Conservation (phyloP, 164 flowering plant species). For the Magnolia changhungtana region DNA sequence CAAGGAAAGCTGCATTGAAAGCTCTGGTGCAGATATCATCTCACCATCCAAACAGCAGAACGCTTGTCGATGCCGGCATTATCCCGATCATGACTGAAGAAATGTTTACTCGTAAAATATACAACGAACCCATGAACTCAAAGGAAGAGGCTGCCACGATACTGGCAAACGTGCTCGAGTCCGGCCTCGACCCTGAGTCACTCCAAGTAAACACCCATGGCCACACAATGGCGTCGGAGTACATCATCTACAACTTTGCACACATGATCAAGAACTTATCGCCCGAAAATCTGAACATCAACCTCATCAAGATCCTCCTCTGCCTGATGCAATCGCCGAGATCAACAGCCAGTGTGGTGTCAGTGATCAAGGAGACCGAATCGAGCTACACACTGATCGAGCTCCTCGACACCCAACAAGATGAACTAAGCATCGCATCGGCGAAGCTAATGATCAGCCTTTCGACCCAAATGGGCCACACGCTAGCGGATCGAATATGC, state of each 20-base stretch:
- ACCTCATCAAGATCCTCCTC: conserved; percentile 51
- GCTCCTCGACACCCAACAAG: conserved; percentile 50
- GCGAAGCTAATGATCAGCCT: conserved; percentile 51
- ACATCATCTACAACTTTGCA: conserved; percentile 45
- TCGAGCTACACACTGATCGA: conserved; percentile 53
- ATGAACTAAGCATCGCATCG: conserved; percentile 55
- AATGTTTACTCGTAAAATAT: conserved; percentile 42
- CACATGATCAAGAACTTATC: conserved; percentile 46
- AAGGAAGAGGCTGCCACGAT: conserved; percentile 51
- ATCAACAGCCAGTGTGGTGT: conserved; percentile 38
- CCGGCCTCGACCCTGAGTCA: conserved; percentile 44
- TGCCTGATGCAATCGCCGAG: conserved; percentile 45
- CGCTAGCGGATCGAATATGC: conserved; percentile 57
- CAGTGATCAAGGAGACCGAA: conserved; percentile 57
- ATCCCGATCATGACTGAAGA: conserved; percentile 54
- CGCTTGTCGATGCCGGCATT: conserved; percentile 54
- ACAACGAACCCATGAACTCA: conserved; percentile 45
- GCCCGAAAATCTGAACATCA: conserved; percentile 46
- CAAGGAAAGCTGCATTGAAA: conserved; percentile 52
- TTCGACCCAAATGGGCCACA: conserved; percentile 60
- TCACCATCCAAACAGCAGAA: conserved; percentile 40
- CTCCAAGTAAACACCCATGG: conserved; percentile 49
- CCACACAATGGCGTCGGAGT: conserved; percentile 62
- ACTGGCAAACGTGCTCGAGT: conserved; percentile 62
- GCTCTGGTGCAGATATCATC: conserved; percentile 55